A percentile compares a stretch with the other conserved stretches of the same genome.
Conservation (phyloP, 1,139 yeast genomes). For the Candida sp. region DNA sequence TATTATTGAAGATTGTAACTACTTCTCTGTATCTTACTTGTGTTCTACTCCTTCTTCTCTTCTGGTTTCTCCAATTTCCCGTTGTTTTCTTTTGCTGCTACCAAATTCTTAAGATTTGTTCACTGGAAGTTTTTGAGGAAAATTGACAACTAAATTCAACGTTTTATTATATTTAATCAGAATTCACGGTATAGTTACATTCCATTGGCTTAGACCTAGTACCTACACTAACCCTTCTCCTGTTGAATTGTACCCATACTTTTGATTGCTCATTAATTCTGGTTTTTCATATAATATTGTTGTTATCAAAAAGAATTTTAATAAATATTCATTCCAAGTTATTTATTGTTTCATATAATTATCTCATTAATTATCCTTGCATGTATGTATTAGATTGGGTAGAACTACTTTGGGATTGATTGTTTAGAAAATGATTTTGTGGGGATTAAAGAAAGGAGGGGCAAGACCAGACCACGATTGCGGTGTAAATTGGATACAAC, state of each 20-base stretch:
- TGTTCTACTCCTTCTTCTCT: not conserved
- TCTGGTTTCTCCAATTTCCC: not conserved
- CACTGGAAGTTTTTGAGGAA: not conserved
- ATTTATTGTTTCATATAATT: not conserved
- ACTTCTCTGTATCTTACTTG: too few species aligned
- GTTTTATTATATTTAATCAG: not conserved
- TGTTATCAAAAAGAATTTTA: not conserved
- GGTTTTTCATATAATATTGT: not conserved
- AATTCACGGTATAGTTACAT: not conserved
- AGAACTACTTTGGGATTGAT: too few species aligned
- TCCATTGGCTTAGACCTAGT: not conserved
- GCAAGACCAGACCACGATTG: too few species aligned
- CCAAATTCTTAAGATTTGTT: not conserved
- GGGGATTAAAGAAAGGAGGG: not conserved
- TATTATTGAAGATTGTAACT: too few species aligned
- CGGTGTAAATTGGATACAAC: too few species aligned
- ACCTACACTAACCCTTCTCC: not conserved
- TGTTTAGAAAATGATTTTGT: not conserved
- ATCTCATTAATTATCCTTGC: not conserved
- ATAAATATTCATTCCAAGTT: not conserved
- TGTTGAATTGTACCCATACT: not conserved
- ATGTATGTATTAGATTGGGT: not conserved
- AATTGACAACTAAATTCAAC: not conserved
- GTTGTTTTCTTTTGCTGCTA: not conserved
- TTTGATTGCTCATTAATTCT: not conserved